A percentile compares a stretch with the other conserved stretches of the same genome.
Evolutionary conservation across 768 basidiomycete species (phyloP).

Genomic region (Baorangia bicolor): DNA sequence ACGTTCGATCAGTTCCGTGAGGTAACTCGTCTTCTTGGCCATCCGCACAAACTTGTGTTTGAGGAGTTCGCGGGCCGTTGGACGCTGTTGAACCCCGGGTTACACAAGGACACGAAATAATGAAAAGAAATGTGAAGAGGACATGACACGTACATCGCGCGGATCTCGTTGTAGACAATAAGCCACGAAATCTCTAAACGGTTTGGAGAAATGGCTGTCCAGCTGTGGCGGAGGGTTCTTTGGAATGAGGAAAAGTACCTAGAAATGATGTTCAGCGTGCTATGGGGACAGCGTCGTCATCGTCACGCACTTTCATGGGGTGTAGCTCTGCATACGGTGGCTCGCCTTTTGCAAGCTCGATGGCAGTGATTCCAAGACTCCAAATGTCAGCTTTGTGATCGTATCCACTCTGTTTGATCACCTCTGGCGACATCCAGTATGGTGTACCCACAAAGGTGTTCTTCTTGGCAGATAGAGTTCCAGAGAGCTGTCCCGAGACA

Average conservation of each 20-base stretch:
- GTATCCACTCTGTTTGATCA: conserved; percentile 99
- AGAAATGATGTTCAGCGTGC: background rate
- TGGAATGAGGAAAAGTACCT: conserved; percentile 98
- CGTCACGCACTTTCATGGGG: conserved; percentile 86
- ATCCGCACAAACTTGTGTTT: conserved; percentile 95
- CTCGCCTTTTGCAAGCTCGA: conserved; percentile 96
- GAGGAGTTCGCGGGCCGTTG: conserved; percentile 89
- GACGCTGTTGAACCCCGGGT: conserved; percentile 56
- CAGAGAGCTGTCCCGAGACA: conserved; percentile 95
- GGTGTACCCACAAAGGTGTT: conserved; percentile 98
- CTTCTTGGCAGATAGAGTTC: conserved; percentile 91
- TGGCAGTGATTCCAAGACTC: conserved; percentile 96
- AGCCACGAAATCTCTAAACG: conserved; percentile 92
- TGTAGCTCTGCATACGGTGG: conserved; percentile 98
- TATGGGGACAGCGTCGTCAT: background rate
- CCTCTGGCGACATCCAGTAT: conserved; percentile 99
- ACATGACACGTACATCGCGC: conserved; percentile 60
- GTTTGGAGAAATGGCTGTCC: conserved; percentile 87
- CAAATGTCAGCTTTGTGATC: conserved; percentile 99
- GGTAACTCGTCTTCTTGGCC: conserved; percentile 92
- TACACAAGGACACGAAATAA: conserved; percentile 9
- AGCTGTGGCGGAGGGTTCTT: conserved; percentile 94
- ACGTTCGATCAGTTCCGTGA: conserved; percentile 94
- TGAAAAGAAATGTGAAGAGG: background rate
- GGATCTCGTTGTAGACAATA: conserved; percentile 95